Conservation (phyloP, 768 basidiomycete genomes). For the Astraeus odoratus region DNA sequence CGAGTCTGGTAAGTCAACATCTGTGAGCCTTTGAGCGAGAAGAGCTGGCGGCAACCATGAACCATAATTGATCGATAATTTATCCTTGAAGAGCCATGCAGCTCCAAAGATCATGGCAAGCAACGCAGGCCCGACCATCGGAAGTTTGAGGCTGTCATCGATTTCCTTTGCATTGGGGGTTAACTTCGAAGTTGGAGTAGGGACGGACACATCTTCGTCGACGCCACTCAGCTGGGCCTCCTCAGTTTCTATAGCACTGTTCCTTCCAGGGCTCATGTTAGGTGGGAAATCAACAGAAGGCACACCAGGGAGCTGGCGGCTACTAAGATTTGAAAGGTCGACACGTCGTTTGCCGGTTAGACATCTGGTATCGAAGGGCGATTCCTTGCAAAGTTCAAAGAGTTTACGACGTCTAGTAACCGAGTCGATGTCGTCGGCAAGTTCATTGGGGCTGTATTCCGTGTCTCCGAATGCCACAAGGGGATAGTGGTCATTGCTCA, state of each 20-base stretch:
- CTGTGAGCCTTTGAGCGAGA: not conserved
- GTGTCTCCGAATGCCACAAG: constrained; percentile 66
- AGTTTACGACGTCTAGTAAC: constrained; percentile 40
- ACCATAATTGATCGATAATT: constrained; percentile 6
- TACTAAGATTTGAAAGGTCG: constrained; percentile 41
- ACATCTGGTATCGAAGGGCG: constrained; percentile 46
- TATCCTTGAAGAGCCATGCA: constrained; percentile 21
- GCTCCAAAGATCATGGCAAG: constrained; percentile 20
- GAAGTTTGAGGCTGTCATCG: constrained; percentile 9
- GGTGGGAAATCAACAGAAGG: constrained; percentile 31
- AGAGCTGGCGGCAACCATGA: constrained; percentile 1
- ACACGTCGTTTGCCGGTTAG: constrained; percentile 54
- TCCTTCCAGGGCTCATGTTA: constrained; percentile 10
- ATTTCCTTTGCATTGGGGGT: constrained; percentile 4
- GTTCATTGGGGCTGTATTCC: constrained; percentile 30
- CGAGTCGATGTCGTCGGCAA: constrained; percentile 37
- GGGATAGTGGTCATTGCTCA: constrained; percentile 78
- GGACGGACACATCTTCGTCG: constrained; percentile 9
- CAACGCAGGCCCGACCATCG: constrained; percentile 16
- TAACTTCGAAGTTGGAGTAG: constrained; percentile 3
- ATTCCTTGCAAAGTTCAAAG: constrained; percentile 33
- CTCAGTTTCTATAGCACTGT: constrained; percentile 8
- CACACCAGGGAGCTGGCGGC: constrained; percentile 56
- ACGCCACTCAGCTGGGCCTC: constrained; percentile 15
- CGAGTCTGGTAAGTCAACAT: not conserved